Evolutionary conservation across 1,139 yeast genomes (phyloP).

Genomic region (Arxiozyma telluris): DNA sequence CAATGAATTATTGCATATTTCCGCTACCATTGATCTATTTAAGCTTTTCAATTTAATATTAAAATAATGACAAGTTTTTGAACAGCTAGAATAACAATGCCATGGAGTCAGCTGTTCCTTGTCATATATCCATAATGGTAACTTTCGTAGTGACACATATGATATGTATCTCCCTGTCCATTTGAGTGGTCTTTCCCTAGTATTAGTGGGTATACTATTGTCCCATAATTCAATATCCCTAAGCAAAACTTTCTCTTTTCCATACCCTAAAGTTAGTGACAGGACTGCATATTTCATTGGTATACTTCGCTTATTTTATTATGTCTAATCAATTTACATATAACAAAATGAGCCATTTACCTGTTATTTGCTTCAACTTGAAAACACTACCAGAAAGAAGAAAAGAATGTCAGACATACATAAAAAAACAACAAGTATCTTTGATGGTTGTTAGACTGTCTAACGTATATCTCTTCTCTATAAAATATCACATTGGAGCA

Average conservation of each 20-base stretch:
- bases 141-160: conserved; percentile 20
- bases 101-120: neutral
- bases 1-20: conserved; percentile 4
- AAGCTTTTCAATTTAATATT: conserved; percentile 18
- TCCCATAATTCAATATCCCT: conserved; percentile 4
- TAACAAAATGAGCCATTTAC: no score
- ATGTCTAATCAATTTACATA: no score
- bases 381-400: no score
- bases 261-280: neutral
- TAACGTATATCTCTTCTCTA: neutral
- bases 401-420: no score
- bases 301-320: neutral
- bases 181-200: neutral
- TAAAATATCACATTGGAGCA: neutral
- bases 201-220: neutral
- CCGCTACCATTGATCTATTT: conserved; percentile 13
- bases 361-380: no score
- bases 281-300: neutral
- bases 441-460: neutral
- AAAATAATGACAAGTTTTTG: conserved; percentile 23
- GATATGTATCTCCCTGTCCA: conserved; percentile 12
- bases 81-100: conserved; percentile 20
- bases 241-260: neutral
- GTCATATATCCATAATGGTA: conserved; percentile 24
- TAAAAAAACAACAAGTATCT: no score